Percentiles rank a stretch among this genome's conserved stretches.
phyloP scores from a whole-genome alignment of 306 rosid species.

The Gillenia trifoliata region DNA sequence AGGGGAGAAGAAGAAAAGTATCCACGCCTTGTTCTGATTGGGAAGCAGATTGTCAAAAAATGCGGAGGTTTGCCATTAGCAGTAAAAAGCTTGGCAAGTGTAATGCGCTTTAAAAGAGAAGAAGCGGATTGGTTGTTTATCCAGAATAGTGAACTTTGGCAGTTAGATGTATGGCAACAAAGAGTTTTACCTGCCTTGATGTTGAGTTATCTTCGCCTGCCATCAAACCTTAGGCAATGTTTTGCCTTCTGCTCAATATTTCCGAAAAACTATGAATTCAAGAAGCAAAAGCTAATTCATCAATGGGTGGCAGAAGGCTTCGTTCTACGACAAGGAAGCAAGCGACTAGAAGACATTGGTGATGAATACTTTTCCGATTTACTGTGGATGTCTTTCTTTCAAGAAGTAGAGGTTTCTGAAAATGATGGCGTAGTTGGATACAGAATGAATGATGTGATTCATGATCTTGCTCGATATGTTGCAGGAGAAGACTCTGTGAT shows the following conservation, averaged over 20 bases:
- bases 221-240: neutral
- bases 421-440: neutral
- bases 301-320: slow-evolving; percentile 25
- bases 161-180: neutral
- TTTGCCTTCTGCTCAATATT: slow-evolving; percentile 15
- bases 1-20: neutral
- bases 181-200: slow-evolving; percentile 6
- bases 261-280: slow-evolving; percentile 1
- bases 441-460: slow-evolving; percentile 8
- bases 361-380: slow-evolving; percentile 3
- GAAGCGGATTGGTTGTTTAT: neutral
- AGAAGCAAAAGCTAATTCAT: neutral
- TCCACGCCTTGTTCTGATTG: neutral
- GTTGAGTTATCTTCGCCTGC: slow-evolving; percentile 8
- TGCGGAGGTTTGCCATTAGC: slow-evolving; percentile 18
- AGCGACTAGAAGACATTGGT: slow-evolving; percentile 13
- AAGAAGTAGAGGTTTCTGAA: neutral
- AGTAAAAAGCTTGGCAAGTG: slow-evolving; percentile 14
- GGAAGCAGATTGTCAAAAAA: slow-evolving; percentile 6
- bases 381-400: slow-evolving; percentile 13
- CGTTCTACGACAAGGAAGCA: neutral
- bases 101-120: neutral
- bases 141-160: slow-evolving; percentile 10
- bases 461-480: slow-evolving; percentile 5
- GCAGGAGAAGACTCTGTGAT: neutral